These are phyloP conservation scores for Scopulariopsis brevicaulis DNA, from an alignment of 2,329 filamentous ascomycete species.

Conservation along the genomic window DNA sequence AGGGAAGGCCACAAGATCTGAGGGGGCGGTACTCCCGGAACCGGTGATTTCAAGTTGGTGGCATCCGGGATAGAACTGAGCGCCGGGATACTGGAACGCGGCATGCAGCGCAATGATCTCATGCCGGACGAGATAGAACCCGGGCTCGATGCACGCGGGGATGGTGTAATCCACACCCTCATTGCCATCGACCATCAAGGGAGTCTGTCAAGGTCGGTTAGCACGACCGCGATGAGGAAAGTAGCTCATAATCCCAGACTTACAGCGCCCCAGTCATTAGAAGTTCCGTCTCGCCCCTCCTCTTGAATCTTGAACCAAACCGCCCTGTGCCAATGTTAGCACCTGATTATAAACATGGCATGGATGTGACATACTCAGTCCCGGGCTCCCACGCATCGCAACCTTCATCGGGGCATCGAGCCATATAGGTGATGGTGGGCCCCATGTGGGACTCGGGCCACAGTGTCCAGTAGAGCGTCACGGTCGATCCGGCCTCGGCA, in stretches of 20 bases:
- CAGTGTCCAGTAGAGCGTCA: conserved; percentile 43
- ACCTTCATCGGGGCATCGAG: conserved; percentile 34
- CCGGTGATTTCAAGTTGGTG: conserved; percentile 44
- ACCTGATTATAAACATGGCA: background rate
- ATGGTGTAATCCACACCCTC: conserved; percentile 38
- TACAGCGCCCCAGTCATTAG: conserved; percentile 33
- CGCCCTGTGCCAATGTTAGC: background rate
- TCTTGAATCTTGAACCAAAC: conserved; percentile 16
- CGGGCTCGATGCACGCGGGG: conserved; percentile 35
- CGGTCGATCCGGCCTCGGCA: conserved; percentile 38
- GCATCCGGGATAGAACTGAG: conserved; percentile 46
- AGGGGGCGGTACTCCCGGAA: conserved; percentile 25
- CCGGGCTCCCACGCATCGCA: conserved; percentile 17
- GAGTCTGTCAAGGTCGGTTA: conserved; percentile 14
- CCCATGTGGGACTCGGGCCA: conserved; percentile 39
- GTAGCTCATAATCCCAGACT: conserved; percentile 9
- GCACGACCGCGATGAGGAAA: background rate
- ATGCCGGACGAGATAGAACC: conserved; percentile 47
- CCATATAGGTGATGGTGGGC: conserved; percentile 48
- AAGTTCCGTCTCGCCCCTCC: conserved; percentile 34
- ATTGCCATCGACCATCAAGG: conserved; percentile 32
- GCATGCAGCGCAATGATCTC: conserved; percentile 45
- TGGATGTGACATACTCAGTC: conserved; percentile 14
- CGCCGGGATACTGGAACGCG: conserved; percentile 34
- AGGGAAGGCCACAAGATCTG: conserved; percentile 36